Percentiles rank a stretch among this genome's conserved stretches.
These are phyloP conservation scores for Lachancea waltii DNA, from an alignment of 805 yeast genomes.

Conservation along the genomic window DNA sequence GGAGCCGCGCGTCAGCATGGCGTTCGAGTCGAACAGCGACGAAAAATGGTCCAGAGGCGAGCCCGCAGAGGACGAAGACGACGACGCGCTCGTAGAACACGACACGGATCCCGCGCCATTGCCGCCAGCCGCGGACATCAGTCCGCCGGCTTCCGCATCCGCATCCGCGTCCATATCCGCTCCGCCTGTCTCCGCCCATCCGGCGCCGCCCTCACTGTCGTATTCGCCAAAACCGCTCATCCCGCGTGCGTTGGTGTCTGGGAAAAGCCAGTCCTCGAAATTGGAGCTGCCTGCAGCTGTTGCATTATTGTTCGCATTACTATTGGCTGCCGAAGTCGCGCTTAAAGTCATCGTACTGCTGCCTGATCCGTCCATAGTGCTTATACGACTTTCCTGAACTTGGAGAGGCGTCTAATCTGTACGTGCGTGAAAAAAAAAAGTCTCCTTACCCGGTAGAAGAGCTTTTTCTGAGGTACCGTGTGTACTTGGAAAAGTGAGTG, in stretches of 20 bases:
- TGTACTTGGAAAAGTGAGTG: neutral
- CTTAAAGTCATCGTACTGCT: neutral
- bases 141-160: neutral
- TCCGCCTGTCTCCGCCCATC: neutral
- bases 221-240: conserved; percentile 4
- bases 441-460: too few species aligned
- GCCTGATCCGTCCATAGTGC: neutral
- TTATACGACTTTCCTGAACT: too few species aligned
- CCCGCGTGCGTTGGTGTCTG: conserved; percentile 3
- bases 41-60: conserved; percentile 12
- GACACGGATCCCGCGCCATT: neutral
- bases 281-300: conserved; percentile 2
- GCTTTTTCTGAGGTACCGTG: neutral
- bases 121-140: neutral
- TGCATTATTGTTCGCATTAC: too few species aligned
- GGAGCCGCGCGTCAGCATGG: conserved; percentile 6
- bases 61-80: conserved; percentile 9
- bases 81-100: conserved; percentile 1
- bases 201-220: conserved; percentile 1
- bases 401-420: too few species aligned
- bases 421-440: too few species aligned
- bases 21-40: conserved; percentile 10
- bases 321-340: neutral
- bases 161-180: neutral
- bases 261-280: conserved; percentile 11